A percentile compares a stretch with the other conserved stretches of the same genome.
Evolutionary conservation across 2,329 filamentous ascomycete genomes (phyloP).

Genomic region (Beauveria australis): DNA sequence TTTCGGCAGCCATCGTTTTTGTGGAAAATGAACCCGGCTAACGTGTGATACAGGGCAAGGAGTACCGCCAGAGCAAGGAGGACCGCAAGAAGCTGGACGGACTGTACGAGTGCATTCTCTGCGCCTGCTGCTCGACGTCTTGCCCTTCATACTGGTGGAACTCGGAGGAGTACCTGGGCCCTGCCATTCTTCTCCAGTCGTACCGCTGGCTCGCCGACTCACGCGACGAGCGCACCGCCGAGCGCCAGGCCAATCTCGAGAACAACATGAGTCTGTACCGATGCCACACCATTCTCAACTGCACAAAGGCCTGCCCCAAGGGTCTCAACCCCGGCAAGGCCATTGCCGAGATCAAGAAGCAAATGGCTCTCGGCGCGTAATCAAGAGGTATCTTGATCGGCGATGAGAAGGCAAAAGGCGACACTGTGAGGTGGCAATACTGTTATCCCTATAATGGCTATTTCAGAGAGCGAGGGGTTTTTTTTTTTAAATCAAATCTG

Average conservation of each 20-base stretch:
- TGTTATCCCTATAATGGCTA: neutral
- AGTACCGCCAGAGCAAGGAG: constrained; percentile 82
- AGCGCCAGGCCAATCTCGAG: constrained; percentile 86
- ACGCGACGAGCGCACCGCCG: constrained; percentile 78
- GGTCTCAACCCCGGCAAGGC: constrained; percentile 91
- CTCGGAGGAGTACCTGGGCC: constrained; percentile 94
- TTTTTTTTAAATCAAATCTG: neutral
- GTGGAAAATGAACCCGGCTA: neutral
- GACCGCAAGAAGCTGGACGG: constrained; percentile 96
- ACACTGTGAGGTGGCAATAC: neutral
- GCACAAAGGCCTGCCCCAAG: constrained; percentile 96
- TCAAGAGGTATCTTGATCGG: neutral
- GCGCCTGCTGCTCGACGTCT: constrained; percentile 97
- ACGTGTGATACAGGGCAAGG: constrained; percentile 59
- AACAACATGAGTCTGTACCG: constrained; percentile 99
- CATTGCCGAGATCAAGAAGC: constrained; percentile 98
- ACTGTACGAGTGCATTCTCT: constrained; percentile 98
- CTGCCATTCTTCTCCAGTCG: constrained; percentile 91
- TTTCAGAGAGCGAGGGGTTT: neutral
- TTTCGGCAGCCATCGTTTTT: neutral
- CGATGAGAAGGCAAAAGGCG: neutral
- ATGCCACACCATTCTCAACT: constrained; percentile 99
- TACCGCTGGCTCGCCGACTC: constrained; percentile 97
- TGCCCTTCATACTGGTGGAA: constrained; percentile 99
- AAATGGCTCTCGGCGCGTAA: constrained; percentile 56